phyloP scores from a whole-genome alignment of 1,139 yeast genomes.

The Geotrichum aggregatum region DNA sequence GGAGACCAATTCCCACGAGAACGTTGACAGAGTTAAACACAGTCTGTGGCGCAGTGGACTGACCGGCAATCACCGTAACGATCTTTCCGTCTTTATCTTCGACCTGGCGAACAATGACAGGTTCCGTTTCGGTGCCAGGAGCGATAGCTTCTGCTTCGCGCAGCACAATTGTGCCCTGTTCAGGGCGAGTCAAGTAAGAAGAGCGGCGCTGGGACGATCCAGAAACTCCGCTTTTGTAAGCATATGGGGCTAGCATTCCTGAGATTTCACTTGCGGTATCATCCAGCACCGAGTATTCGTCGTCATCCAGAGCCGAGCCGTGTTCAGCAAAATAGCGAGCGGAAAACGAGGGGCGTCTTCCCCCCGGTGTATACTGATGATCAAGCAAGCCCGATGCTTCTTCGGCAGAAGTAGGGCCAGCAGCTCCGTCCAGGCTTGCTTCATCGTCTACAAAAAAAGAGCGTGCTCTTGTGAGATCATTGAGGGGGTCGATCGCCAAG shows the following conservation, averaged over 20 bases:
- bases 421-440: neutral
- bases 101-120: conserved; percentile 57
- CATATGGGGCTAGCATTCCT: conserved; percentile 3
- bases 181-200: conserved; percentile 25
- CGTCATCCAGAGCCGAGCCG: conserved; percentile 37
- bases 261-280: conserved; percentile 11
- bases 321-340: conserved; percentile 24
- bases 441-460: conserved; percentile 44
- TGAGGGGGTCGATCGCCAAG: conserved; percentile 48
- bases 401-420: neutral
- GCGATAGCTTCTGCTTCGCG: conserved; percentile 33
- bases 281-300: conserved; percentile 13
- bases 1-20: conserved; percentile 76
- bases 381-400: conserved; percentile 10
- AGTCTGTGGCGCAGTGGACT: conserved; percentile 85
- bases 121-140: conserved; percentile 47
- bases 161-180: conserved; percentile 27
- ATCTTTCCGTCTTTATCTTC: conserved; percentile 71
- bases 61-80: conserved; percentile 74
- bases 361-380: conserved; percentile 1
- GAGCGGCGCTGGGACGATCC: conserved; percentile 26
- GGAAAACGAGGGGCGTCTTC: conserved; percentile 20
- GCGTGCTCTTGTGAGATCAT: conserved; percentile 40
- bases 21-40: conserved; percentile 83
- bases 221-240: conserved; percentile 1